Conservation (phyloP, 1,284 basidiomycete genomes). For the Heterobasidion annosum region DNA sequence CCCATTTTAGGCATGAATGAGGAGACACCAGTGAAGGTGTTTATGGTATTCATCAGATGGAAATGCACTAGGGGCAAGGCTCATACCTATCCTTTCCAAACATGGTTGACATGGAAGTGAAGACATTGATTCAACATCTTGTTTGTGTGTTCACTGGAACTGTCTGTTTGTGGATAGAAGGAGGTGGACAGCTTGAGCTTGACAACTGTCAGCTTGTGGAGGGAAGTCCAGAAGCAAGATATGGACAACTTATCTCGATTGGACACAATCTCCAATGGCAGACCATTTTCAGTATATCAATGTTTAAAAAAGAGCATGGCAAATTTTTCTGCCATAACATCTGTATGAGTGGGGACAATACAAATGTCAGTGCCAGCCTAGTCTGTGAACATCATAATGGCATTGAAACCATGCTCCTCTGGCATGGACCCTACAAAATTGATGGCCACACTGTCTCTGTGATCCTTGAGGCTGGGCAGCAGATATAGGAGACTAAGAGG, state of each 20-base stretch:
- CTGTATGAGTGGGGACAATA: slow-evolving; percentile 19
- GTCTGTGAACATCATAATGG: slow-evolving; percentile 27
- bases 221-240: slow-evolving; percentile 29
- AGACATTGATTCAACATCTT: slow-evolving; percentile 23
- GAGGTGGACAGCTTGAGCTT: slow-evolving; percentile 30
- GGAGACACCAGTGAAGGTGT: slow-evolving; percentile 21
- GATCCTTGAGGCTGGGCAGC: slow-evolving; percentile 14
- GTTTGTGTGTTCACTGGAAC: slow-evolving; percentile 13
- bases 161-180: slow-evolving; percentile 32
- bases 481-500: slow-evolving; percentile 14
- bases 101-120: slow-evolving; percentile 24
- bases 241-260: slow-evolving; percentile 34
- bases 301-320: slow-evolving; percentile 22
- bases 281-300: slow-evolving; percentile 33
- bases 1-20: slow-evolving; percentile 25
- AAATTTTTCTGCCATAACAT: slow-evolving; percentile 22
- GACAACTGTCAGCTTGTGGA: slow-evolving; percentile 23
- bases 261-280: slow-evolving; percentile 28
- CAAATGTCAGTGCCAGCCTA: slow-evolving; percentile 25
- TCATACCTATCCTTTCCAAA: slow-evolving; percentile 33
- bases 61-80: slow-evolving; percentile 27
- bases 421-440: slow-evolving; percentile 36
- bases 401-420: slow-evolving; percentile 23
- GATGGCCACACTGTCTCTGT: slow-evolving; percentile 22
- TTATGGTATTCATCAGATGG: slow-evolving; percentile 26